Evolutionary conservation across 1,139 yeast genomes (phyloP), one percentile per base, ranked within the genome.

Genomic region (Nakaseomyces delphensis): DNA sequence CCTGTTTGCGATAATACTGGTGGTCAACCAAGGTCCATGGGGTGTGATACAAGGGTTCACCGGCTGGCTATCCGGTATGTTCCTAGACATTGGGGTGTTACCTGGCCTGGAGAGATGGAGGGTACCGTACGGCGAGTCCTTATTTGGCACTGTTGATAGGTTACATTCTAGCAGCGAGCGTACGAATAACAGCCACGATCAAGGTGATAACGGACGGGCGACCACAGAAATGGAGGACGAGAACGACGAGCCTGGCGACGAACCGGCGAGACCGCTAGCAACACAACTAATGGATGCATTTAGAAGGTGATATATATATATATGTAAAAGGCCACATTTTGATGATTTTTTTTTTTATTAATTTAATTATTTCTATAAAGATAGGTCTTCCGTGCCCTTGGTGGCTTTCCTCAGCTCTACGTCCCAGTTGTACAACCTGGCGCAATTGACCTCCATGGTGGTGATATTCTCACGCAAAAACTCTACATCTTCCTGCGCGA

Each of bases 391-490:
- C 28, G 48, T 41, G 16, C 60, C 69, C 46, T 68, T 67, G 52
- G 60, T 67, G 13, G 67, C 62, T n/a, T 63, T 58, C 59, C 95
- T 76, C 66, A 86, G 74, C 57, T 84, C 91, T 8, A 91, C 96
- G 59, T 87, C 96, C 96, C 96, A 89, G 60, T 91, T 91, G 62
- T 89, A 89, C 44, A 87, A 77, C 52, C 98, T 74, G 1, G 98
- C 97, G 14, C 95, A 86, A 59, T 91, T 91, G 42, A 91, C 99
- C 63, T 91, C 97, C 91, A 91, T 85, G 3, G 97, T 89, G 18
- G 99, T 91, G 51, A 91, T 89, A 57, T 89, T 87, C 52, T 89
- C 95, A 56, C 95, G 75, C 55, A 93, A 69, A 56, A 81, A 91
- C 56, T 85, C 95, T 52, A 91, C 70, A 62, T 91, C 98, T 55